Percentiles rank a stretch among this genome's conserved stretches.
Conservation (phyloP, 257 asterid species). For the Capsicum pubescens region DNA sequence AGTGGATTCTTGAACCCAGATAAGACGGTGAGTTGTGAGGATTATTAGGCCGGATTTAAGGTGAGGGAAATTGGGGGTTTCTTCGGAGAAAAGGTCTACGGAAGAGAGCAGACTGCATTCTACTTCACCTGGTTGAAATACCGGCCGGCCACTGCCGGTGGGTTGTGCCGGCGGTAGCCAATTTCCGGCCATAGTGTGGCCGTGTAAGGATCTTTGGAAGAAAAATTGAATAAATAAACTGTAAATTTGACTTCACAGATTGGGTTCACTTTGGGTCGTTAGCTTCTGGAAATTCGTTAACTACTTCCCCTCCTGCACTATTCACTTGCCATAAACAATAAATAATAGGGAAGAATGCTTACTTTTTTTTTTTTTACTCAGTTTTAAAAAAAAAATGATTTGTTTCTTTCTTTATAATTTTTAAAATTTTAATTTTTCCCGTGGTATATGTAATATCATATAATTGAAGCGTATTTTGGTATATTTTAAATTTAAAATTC, state of each 20-base stretch:
- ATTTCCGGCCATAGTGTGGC: slow-evolving; percentile 51
- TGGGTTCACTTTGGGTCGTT: background rate
- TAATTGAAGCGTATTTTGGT: too few species aligned
- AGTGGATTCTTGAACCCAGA: slow-evolving; percentile 63
- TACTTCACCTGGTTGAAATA: slow-evolving; percentile 64
- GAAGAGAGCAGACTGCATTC: slow-evolving; percentile 77
- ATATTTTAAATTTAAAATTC: too few species aligned
- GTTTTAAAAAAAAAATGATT: too few species aligned
- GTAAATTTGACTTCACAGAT: background rate
- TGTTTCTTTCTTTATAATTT: too few species aligned
- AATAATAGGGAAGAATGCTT: too few species aligned
- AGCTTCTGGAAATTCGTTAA: too few species aligned
- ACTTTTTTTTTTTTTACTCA: too few species aligned
- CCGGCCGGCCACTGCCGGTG: slow-evolving; percentile 85
- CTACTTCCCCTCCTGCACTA: too few species aligned
- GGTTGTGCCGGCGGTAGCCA: slow-evolving; percentile 69
- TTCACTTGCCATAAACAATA: too few species aligned
- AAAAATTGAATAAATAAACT: slow-evolving; percentile 6
- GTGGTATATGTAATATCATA: too few species aligned
- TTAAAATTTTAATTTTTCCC: too few species aligned
- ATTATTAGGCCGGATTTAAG: slow-evolving; percentile 72
- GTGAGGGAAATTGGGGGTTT: slow-evolving; percentile 64
- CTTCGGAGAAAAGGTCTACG: slow-evolving; percentile 80
- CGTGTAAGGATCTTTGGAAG: too few species aligned
- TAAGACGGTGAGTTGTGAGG: slow-evolving; percentile 86